Conservation (phyloP, 345 rosid genomes). For the Citrus sp. region DNA sequence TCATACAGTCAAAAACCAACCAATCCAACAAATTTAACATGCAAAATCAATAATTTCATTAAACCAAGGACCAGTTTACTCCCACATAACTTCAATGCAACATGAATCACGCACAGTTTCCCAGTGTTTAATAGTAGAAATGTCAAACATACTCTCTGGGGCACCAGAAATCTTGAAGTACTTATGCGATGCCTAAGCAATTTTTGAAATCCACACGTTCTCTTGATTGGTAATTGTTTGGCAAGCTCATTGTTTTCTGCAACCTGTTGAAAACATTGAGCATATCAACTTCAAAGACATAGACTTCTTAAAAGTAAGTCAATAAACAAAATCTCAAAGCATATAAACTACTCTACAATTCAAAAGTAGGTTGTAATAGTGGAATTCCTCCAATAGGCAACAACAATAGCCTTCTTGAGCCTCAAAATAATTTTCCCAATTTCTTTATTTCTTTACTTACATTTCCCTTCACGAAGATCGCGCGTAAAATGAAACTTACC, state of each 20-base stretch:
- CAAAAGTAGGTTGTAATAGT: background rate
- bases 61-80: background rate
- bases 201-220: constrained; percentile 15
- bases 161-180: constrained; percentile 19
- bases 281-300: background rate
- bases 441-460: background rate
- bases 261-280: constrained; percentile 28
- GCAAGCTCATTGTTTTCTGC: constrained; percentile 16
- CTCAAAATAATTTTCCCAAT: background rate
- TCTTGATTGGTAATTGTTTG: constrained; percentile 14
- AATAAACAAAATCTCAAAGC: background rate
- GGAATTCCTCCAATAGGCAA: background rate
- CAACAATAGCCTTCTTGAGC: background rate
- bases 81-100: background rate
- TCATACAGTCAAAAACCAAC: background rate
- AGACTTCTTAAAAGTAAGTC: background rate
- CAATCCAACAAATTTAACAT: background rate
- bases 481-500: background rate
- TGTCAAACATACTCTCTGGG: constrained; percentile 30
- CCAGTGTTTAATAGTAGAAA: background rate
- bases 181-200: constrained; percentile 15
- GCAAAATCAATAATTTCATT: too few relatives aligned
- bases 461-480: background rate
- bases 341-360: background rate
- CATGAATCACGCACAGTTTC: background rate